Conservation (phyloP, 2,329 filamentous ascomycete genomes). For the Rhytidhysteron rufulum region DNA sequence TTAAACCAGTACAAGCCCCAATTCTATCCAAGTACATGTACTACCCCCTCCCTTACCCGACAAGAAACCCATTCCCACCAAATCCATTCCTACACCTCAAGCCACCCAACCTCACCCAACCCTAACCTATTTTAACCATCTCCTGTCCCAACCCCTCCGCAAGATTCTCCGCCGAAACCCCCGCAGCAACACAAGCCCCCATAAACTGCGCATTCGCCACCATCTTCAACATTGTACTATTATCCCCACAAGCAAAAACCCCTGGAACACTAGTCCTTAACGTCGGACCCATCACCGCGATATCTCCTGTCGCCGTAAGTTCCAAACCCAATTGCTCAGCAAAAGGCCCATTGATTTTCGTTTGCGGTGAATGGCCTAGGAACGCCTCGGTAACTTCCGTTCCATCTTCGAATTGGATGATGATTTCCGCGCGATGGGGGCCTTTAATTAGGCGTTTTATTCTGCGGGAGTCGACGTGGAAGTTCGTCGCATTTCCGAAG, state of each 20-base stretch:
- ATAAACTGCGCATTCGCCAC: not conserved
- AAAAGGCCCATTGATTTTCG: constrained; percentile 37
- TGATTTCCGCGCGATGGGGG: constrained; percentile 23
- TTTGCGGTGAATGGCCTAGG: constrained; percentile 7
- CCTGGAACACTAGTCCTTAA: constrained; percentile 45
- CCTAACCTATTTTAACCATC: no score
- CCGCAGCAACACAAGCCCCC: constrained; percentile 1
- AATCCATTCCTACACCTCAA: no score
- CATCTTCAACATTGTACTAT: constrained; percentile 1
- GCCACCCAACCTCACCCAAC: no score
- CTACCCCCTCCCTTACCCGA: no score
- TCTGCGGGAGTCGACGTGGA: constrained; percentile 34
- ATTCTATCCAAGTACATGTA: no score
- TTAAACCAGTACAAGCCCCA: no score
- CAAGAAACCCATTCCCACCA: no score
- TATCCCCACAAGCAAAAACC: constrained; percentile 51
- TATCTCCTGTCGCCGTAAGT: constrained; percentile 39
- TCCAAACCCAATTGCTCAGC: constrained; percentile 45
- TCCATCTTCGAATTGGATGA: constrained; percentile 41
- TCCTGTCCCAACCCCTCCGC: constrained; percentile 1
- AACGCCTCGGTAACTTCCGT: constrained; percentile 5
- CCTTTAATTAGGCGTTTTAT: constrained; percentile 29
- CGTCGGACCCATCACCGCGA: constrained; percentile 42
- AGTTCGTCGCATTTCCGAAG: constrained; percentile 13
- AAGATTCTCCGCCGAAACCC: not conserved